Conservation (phyloP, 768 basidiomycete species). For the Podaxis sp. region DNA sequence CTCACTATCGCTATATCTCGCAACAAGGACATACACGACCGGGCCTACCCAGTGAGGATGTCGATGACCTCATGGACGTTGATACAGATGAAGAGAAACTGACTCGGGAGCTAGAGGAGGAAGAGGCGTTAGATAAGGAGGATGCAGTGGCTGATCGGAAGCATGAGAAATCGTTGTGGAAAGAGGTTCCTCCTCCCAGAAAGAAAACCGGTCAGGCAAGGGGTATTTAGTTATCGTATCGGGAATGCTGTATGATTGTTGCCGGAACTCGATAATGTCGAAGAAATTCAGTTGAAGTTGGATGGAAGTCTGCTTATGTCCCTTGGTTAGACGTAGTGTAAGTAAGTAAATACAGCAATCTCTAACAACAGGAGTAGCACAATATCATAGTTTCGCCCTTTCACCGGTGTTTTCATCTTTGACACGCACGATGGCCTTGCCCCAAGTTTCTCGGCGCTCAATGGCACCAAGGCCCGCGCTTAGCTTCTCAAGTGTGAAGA, state of each 20-base stretch:
- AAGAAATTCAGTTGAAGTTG: too few species aligned
- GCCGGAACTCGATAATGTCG: background rate
- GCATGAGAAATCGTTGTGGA: slow-evolving; percentile 46
- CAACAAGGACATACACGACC: background rate
- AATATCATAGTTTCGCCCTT: slow-evolving; percentile 43
- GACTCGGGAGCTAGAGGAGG: slow-evolving; percentile 41
- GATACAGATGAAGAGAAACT: slow-evolving; percentile 26
- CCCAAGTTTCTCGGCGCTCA: slow-evolving; percentile 88
- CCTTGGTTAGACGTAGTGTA: background rate
- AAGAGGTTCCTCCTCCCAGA: background rate
- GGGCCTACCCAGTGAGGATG: too few species aligned
- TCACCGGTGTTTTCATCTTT: slow-evolving; percentile 41
- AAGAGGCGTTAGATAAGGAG: slow-evolving; percentile 36
- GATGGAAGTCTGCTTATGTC: too few species aligned
- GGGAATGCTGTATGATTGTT: background rate
- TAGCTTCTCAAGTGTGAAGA: slow-evolving; percentile 69
- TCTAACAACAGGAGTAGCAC: background rate
- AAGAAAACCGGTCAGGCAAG: background rate
- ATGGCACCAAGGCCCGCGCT: slow-evolving; percentile 71
- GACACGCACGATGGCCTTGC: slow-evolving; percentile 77
- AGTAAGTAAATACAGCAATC: background rate
- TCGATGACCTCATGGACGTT: slow-evolving; percentile 21
- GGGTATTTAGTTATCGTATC: background rate
- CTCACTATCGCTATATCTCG: slow-evolving; percentile 11
- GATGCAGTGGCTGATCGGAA: slow-evolving; percentile 32